phyloP scores from a whole-genome alignment of 2,329 filamentous ascomycete species.

The Aspergillus ustus region DNA sequence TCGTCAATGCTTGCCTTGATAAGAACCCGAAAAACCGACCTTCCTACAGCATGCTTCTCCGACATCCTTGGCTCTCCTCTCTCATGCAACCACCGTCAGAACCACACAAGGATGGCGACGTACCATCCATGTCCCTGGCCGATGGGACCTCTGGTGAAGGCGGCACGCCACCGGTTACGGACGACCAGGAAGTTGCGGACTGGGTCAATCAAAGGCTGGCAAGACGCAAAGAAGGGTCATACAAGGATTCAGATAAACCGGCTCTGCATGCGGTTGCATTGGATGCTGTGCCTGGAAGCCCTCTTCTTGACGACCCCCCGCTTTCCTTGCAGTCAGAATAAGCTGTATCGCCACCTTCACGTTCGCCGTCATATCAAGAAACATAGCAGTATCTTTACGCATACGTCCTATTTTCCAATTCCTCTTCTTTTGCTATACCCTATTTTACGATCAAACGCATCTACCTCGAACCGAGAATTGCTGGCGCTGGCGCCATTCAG shows the following conservation, averaged over 20 bases:
- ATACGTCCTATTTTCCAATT: neutral
- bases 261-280: constrained; percentile 87
- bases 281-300: constrained; percentile 64
- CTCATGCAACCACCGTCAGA: constrained; percentile 79
- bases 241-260: constrained; percentile 66
- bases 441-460: constrained; percentile 3
- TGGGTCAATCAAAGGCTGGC: constrained; percentile 81
- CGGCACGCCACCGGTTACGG: constrained; percentile 51
- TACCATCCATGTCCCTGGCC: constrained; percentile 43
- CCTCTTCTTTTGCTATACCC: constrained; percentile 8
- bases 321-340: constrained; percentile 8
- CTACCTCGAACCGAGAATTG: constrained; percentile 2
- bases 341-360: neutral
- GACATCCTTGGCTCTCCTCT: constrained; percentile 83
- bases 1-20: constrained; percentile 87
- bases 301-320: constrained; percentile 36
- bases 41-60: constrained; percentile 87
- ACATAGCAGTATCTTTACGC: constrained; percentile 11
- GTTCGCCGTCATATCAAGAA: constrained; percentile 5
- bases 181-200: constrained; percentile 80
- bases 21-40: constrained; percentile 91
- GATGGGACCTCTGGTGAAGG: constrained; percentile 35
- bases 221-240: constrained; percentile 64
- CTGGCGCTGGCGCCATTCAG: constrained; percentile 22
- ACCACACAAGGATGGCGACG: constrained; percentile 52